Evolutionary conservation across 108 stramenopile species (phyloP).

Genomic region (Cyclotella kingstonii): DNA sequence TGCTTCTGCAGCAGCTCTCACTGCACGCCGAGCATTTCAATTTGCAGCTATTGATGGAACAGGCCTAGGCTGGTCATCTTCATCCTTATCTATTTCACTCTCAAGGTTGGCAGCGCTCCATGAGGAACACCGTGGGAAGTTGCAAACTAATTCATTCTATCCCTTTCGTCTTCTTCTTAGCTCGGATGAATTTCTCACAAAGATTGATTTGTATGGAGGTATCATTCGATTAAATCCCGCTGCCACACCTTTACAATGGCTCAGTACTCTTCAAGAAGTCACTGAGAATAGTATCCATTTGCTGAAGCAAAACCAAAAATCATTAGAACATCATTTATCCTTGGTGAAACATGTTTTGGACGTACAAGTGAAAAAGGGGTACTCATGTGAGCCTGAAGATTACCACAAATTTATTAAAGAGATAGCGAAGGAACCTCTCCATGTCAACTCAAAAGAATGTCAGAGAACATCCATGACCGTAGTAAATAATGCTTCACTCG

Average conservation of each 20-base stretch:
- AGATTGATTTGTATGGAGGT: slow-evolving; percentile 68
- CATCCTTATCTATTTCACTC: slow-evolving; percentile 55
- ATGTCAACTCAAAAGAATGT: not conserved
- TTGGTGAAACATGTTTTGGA: slow-evolving; percentile 48
- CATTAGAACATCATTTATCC: slow-evolving; percentile 28
- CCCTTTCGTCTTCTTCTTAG: slow-evolving; percentile 68
- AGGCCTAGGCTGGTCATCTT: slow-evolving; percentile 69
- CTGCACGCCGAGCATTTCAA: slow-evolving; percentile 59
- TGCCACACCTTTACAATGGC: slow-evolving; percentile 69
- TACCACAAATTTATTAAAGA: slow-evolving; percentile 57
- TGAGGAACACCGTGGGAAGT: slow-evolving; percentile 54
- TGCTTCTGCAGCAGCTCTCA: slow-evolving; percentile 66
- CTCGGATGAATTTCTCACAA: slow-evolving; percentile 42
- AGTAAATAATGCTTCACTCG: slow-evolving; percentile 20
- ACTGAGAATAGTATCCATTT: slow-evolving; percentile 37
- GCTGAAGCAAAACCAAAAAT: slow-evolving; percentile 43
- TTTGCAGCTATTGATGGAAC: slow-evolving; percentile 81
- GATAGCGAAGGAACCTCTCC: slow-evolving; percentile 11
- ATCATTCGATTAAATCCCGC: slow-evolving; percentile 60
- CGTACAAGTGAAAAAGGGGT: slow-evolving; percentile 55
- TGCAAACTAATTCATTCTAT: slow-evolving; percentile 73
- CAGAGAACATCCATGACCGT: slow-evolving; percentile 4
- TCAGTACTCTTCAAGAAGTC: slow-evolving; percentile 49
- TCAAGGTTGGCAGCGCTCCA: slow-evolving; percentile 51
- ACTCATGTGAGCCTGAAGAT: slow-evolving; percentile 58